Conservation (phyloP, 352 stramenopile genomes). For the Pythium coloratum region DNA sequence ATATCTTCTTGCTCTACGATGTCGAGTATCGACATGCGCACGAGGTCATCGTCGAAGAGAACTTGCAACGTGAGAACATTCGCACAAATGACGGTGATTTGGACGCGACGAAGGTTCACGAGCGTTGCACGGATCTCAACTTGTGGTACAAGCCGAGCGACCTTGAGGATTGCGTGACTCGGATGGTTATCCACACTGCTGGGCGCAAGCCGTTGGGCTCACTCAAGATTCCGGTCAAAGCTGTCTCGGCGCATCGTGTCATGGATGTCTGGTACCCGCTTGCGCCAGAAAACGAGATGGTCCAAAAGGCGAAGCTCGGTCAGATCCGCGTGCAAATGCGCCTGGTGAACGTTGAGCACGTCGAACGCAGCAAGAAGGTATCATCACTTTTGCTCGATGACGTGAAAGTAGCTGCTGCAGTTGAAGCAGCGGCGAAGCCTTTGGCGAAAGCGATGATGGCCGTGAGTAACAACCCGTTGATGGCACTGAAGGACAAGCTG, state of each 20-base stretch:
- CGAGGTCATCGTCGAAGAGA: constrained; percentile 64
- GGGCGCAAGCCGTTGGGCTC: constrained; percentile 55
- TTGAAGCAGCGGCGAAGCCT: constrained; percentile 3
- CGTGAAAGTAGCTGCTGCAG: constrained; percentile 27
- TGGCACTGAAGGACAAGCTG: constrained; percentile 16
- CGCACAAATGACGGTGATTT: constrained; percentile 57
- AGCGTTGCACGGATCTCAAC: constrained; percentile 65
- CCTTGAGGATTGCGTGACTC: constrained; percentile 64
- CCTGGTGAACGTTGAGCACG: constrained; percentile 31
- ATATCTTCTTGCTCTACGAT: constrained; percentile 72
- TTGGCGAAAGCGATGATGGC: constrained; percentile 6
- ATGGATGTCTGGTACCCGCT: constrained; percentile 69
- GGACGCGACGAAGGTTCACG: constrained; percentile 51
- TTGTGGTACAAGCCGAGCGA: constrained; percentile 60
- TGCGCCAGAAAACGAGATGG: constrained; percentile 63
- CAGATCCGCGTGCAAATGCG: constrained; percentile 59
- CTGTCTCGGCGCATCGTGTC: constrained; percentile 54
- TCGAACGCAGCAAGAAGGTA: constrained; percentile 42
- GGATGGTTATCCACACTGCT: constrained; percentile 46
- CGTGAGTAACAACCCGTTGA: constrained; percentile 11
- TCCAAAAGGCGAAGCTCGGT: constrained; percentile 59
- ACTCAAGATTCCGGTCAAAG: constrained; percentile 67
- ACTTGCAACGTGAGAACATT: constrained; percentile 58
- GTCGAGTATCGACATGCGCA: constrained; percentile 62
- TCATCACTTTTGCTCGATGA: constrained; percentile 33